Evolutionary conservation across 2,329 filamentous ascomycete genomes (phyloP).

Genomic region (Fusarium falciforme): DNA sequence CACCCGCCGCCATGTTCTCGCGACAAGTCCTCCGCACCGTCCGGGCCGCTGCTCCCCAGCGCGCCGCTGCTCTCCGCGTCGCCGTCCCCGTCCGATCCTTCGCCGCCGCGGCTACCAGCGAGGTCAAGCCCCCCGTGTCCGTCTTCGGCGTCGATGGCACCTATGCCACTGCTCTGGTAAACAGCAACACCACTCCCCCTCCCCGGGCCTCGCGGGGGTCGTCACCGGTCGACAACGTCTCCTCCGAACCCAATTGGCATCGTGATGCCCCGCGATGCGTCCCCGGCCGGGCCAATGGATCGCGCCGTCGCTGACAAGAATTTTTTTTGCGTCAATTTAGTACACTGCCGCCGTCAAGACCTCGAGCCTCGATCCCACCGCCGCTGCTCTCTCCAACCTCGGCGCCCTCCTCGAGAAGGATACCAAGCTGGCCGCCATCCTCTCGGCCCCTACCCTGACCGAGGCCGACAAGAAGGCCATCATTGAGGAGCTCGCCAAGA

Average conservation of each 20-base stretch:
- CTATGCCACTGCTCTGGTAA: conserved; percentile 98
- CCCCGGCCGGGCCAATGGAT: conserved; percentile 38
- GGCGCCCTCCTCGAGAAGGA: conserved; percentile 82
- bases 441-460: conserved; percentile 83
- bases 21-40: conserved; percentile 69
- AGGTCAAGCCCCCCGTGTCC: conserved; percentile 85
- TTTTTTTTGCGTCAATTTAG: conserved; percentile 64
- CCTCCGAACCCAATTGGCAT: conserved; percentile 35
- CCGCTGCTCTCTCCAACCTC: conserved; percentile 81
- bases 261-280: conserved; percentile 20
- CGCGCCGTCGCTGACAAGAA: conserved; percentile 36
- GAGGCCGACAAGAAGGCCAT: conserved; percentile 86
- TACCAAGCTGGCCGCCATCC: conserved; percentile 79
- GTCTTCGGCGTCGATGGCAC: conserved; percentile 97
- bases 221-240: neutral
- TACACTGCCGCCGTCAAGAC: conserved; percentile 96
- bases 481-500: conserved; percentile 88
- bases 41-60: conserved; percentile 70
- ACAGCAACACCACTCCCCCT: conserved; percentile 47
- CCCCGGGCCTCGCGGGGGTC: neutral
- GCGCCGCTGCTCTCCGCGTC: conserved; percentile 55
- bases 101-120: conserved; percentile 76
- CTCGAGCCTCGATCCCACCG: conserved; percentile 84
- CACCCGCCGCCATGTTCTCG: conserved; percentile 63
- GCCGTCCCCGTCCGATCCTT: conserved; percentile 76